Evolutionary conservation across 2,329 filamentous ascomycete genomes (phyloP), one percentile per base, ranked within the genome.

Genomic region (Calcarisporium arbuscula): DNA sequence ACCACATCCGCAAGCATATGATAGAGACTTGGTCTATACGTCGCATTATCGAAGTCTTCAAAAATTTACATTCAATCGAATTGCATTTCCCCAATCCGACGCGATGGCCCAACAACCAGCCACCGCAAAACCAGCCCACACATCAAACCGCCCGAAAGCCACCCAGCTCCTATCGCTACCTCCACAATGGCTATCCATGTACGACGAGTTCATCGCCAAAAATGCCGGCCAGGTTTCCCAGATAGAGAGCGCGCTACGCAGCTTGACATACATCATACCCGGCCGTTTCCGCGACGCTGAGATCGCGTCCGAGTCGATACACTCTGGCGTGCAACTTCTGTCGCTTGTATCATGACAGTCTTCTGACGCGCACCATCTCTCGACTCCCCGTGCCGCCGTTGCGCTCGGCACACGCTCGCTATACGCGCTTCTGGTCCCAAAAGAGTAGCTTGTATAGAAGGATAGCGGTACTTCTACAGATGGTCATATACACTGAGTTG

Each of bases 191-290:
- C 66, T 86, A 34, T 64, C 71, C 45, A 74, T 79, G 64, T 94
- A 94, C 61, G 79, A 80, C 52, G 82, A 92, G 45, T 95, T 96
- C 64, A 90, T 98, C 66, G 84, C 85, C 43, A 92, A 90, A 65
- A 98, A 98, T 59, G 81, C 88, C 41, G 83, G 87, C 53, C 87
- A 94, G 40, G 88, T 98, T 34, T 86, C 87, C 32, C 89, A 95
- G 65, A 90, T 98, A 44, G 92, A 98, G 67, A 94, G 86, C 43
- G 87, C 88, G 11, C 67, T 98, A 53, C 80, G 92, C 25, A 95
- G 88, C 19, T 65, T 98, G 45, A 95, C 90, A 30, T 98, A 98
- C 58, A 88, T 98, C 46, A 92, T 96, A 32, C 92, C 90, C 38
- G 80, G 85, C 38, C 84, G 85, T 35, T 90, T 90, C 52, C 79